Evolutionary conservation across 371 early-diverging fungal genomes (phyloP), one percentile per base, ranked within the genome.

Genomic region (Lichtheimia hyalospora): DNA sequence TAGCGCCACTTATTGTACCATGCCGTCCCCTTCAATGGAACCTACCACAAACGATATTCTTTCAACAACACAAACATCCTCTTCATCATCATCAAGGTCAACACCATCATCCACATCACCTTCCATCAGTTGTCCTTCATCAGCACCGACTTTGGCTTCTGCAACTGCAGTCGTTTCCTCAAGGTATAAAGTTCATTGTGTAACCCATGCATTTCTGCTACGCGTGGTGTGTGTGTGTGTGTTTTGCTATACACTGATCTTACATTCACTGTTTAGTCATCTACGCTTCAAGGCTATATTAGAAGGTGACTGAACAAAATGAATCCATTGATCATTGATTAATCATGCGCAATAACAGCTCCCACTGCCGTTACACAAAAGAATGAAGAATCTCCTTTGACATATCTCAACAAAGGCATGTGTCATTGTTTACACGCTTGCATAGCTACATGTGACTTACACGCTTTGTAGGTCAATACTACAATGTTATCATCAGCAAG

Each of bases 371-470:
- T 81, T 27, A 80, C 81, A 61, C 83, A 82, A 58, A 74, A 74
- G 21, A 66, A 69, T 16, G 85, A 81, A 18, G 82, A 83, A 41
- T 69, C 77, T 1, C 76, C 81, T n/a, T 62, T 85, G 58, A 85
- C 85, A 0, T 85, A 85, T 65, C 70, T 85, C 14, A 85, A 85
- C 63, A 85, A 85, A 67, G 82, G 84, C 74, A 63, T 23, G 8
- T 8, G 40, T 4, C 21, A 51, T 13, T n/a, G 21, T 21, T 46
- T 46, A 46, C 15, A 84, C 84, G 57, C 67, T 85, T 44, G 83
- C 79, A 68, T 68, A 58, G 24, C 13, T n/a, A 15, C 3, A 20
- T 34, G 13, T 21, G 24, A 34, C 7, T 8, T 13, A 34, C 34
- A 39, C 21, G 39, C 57, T 62, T 25, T 24, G 4, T 41, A 73